Base-by-base conservation (phyloP, 192 early-diverging fungal species). In the Chytriomyces confervae region DNA sequence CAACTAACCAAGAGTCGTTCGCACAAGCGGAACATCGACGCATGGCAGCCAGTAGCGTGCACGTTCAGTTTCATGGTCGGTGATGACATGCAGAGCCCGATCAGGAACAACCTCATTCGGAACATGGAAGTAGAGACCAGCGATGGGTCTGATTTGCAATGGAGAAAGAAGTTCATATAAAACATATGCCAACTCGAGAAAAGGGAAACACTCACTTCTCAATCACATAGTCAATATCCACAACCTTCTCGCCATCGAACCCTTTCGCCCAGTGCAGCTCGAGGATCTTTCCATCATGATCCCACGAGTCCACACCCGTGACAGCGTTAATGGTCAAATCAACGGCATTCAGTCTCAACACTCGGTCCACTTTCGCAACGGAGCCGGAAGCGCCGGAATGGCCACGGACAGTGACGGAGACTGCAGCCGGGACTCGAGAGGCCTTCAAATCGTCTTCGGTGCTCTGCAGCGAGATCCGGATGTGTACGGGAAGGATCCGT, bases 21-120 rank as follows among this genome's bases (percentile, higher is more conserved):
- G 65, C 7, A 87, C 86, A 5, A 79, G 64, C 2, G 87, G 87
- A 48, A 76, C 83, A 62, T 89, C 87, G 61, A 89, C 84, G 53
- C 75, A 80, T 0, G 87, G 80, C 2, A 89, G 76, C 87, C 87
- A 89, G 80, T 89, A 87, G 10, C 87, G 80, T 6, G 83, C 83
- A 5, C 86, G 78, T 53, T 82, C 83, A 2, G 82, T 53, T 66
- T 87, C 87, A 57, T 85, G 80, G 65, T 87, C 86, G 2, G 87
- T 87, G 50, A 89, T 84, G 47, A 50, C 64, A 51, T 81, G 86
- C 5, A 80, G 62, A 5, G 69, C 83, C 13, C 76, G 64, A 48
- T 79, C 62, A 4, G 74, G 77, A 27, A 79, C 72, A 11, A 66
- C 62, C 27, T 63, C 72, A 29, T 84, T 82, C 50, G 82, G 72